Conservation (phyloP, 176 grass and related monocot species). For the Stipa capillata region DNA sequence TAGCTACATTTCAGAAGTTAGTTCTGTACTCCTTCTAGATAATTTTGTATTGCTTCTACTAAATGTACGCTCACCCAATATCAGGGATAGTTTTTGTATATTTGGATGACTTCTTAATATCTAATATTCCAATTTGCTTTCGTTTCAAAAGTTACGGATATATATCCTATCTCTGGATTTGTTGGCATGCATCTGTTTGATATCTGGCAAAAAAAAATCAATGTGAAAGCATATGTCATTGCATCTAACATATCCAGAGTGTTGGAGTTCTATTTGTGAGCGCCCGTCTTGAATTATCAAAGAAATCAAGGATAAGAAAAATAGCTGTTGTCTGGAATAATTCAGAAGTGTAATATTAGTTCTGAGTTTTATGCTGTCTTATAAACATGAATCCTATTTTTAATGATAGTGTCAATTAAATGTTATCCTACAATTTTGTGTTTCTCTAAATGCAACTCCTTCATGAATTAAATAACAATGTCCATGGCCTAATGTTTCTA, state of each 20-base stretch:
- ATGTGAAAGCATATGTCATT: not conserved
- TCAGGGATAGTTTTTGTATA: not conserved
- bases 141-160: not conserved
- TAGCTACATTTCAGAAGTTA: conserved; percentile 76
- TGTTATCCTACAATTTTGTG: not conserved
- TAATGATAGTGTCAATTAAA: not conserved
- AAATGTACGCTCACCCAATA: not conserved
- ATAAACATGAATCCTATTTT: not conserved
- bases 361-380: not conserved
- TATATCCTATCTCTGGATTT: not conserved
- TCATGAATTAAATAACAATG: not conserved
- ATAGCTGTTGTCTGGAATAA: not conserved
- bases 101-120: not conserved
- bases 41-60: not conserved
- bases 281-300: not conserved
- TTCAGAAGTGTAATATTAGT: not conserved
- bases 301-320: not conserved
- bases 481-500: not conserved
- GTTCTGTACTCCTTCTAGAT: not conserved
- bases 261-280: not conserved
- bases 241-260: not conserved
- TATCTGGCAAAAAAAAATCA: not conserved
- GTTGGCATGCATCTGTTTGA: not conserved
- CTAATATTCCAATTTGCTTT: not conserved
- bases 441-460: not conserved